Evolutionary conservation across 805 yeast species (phyloP).

Genomic region (Lipomyces spencermartinsiae): DNA sequence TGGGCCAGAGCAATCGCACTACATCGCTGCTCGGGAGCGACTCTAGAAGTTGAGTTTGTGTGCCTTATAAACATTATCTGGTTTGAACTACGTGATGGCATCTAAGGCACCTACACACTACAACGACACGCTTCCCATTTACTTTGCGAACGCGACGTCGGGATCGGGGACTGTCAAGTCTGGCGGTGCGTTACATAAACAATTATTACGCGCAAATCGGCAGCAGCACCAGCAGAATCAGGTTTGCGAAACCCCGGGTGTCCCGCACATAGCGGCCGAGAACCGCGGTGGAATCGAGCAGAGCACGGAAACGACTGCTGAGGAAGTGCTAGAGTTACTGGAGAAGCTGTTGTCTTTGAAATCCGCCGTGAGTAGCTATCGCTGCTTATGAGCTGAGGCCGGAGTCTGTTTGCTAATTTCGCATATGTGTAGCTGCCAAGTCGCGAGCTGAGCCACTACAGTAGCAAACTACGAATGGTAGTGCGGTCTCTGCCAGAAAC

Average conservation of each 20-base stretch:
- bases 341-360: slow-evolving; percentile 16
- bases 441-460: slow-evolving; percentile 30
- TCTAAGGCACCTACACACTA: slow-evolving; percentile 34
- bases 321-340: not conserved
- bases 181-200: slow-evolving; percentile 18
- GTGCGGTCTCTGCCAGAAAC: slow-evolving; percentile 20
- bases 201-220: slow-evolving; percentile 3
- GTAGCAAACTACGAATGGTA: slow-evolving; percentile 14
- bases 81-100: slow-evolving; percentile 17
- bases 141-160: slow-evolving; percentile 23
- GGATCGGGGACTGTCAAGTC: slow-evolving; percentile 10
- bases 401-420: not conserved
- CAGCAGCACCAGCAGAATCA: slow-evolving; percentile 13
- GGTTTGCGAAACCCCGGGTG: not conserved
- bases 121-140: slow-evolving; percentile 35
- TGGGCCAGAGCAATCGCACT: too few species aligned
- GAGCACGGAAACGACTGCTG: slow-evolving; percentile 6
- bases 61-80: too few species aligned
- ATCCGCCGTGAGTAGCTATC: slow-evolving; percentile 14
- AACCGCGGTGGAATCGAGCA: not conserved
- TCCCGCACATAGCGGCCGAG: not conserved
- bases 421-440: slow-evolving; percentile 18
- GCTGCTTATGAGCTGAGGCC: not conserved
- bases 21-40: too few species aligned
- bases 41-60: too few species aligned